Conservation (phyloP, 176 grass and related monocot species). For the Oryza glaberrima region DNA sequence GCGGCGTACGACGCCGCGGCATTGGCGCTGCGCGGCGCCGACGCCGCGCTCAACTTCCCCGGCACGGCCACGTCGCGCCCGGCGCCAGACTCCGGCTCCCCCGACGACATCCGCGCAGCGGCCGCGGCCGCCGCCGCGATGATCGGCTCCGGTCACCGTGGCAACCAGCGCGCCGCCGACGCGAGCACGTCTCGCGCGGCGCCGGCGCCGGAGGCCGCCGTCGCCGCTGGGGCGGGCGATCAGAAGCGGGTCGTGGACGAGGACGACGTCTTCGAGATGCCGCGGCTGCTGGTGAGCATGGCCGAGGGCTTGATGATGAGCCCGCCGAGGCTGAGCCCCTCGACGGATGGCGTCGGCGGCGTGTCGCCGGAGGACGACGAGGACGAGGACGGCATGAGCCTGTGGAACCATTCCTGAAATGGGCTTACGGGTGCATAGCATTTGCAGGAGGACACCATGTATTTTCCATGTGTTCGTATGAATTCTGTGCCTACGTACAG, state of each 20-base stretch:
- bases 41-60: constrained; percentile 73
- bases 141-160: background rate
- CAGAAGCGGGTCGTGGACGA: constrained; percentile 49
- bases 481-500: background rate
- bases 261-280: constrained; percentile 81
- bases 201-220: background rate
- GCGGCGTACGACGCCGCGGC: constrained; percentile 78
- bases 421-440: background rate
- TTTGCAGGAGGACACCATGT: background rate
- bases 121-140: constrained; percentile 4
- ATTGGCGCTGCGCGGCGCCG: constrained; percentile 64
- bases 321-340: constrained; percentile 57
- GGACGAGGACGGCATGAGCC: constrained; percentile 32
- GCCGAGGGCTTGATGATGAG: constrained; percentile 95
- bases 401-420: constrained; percentile 60
- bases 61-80: constrained; percentile 34
- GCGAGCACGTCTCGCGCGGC: background rate
- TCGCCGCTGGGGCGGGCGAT: background rate
- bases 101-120: constrained; percentile 56
- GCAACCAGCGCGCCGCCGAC: background rate
- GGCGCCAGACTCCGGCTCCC: constrained; percentile 35
- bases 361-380: constrained; percentile 23
- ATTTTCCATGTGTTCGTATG: background rate
- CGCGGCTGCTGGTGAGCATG: constrained; percentile 67
- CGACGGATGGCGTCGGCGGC: background rate